These are phyloP conservation scores for Russula foetens DNA, from an alignment of 768 basidiomycete species.

Conservation along the genomic window DNA sequence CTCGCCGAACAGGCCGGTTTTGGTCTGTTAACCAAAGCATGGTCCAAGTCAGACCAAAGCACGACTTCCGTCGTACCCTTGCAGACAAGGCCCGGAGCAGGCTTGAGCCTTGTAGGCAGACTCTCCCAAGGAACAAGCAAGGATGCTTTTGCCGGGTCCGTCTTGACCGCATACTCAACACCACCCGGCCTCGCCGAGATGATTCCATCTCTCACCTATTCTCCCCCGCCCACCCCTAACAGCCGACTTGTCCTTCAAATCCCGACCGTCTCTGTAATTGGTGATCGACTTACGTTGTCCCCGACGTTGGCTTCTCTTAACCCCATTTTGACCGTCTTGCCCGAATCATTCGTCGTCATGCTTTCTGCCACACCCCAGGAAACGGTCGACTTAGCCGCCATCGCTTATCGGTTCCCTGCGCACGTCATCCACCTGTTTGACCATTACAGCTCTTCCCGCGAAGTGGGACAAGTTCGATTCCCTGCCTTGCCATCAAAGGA, in stretches of 20 bases:
- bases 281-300: constrained; percentile 58
- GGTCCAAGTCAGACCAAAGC: constrained; percentile 37
- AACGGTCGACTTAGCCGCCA: constrained; percentile 62
- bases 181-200: constrained; percentile 78
- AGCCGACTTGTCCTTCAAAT: constrained; percentile 80
- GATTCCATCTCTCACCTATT: constrained; percentile 65
- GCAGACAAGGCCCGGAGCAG: constrained; percentile 82
- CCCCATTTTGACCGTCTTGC: constrained; percentile 50
- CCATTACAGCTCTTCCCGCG: constrained; percentile 71
- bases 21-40: constrained; percentile 61
- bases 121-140: constrained; percentile 73
- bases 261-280: constrained; percentile 60
- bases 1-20: constrained; percentile 81
- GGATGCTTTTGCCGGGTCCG: constrained; percentile 48
- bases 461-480: constrained; percentile 50
- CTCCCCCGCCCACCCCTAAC: constrained; percentile 53
- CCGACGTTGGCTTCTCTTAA: constrained; percentile 70
- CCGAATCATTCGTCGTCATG: constrained; percentile 60
- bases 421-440: constrained; percentile 91
- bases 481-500: constrained; percentile 31
- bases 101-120: constrained; percentile 68
- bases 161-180: constrained; percentile 75
- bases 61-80: constrained; percentile 54
- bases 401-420: constrained; percentile 62
- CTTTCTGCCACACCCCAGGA: constrained; percentile 83